A percentile compares a stretch with the other conserved stretches of the same genome.
These are phyloP conservation scores for Solanum corneliomulleri DNA, from an alignment of 257 asterid genomes.

Conservation along the genomic window DNA sequence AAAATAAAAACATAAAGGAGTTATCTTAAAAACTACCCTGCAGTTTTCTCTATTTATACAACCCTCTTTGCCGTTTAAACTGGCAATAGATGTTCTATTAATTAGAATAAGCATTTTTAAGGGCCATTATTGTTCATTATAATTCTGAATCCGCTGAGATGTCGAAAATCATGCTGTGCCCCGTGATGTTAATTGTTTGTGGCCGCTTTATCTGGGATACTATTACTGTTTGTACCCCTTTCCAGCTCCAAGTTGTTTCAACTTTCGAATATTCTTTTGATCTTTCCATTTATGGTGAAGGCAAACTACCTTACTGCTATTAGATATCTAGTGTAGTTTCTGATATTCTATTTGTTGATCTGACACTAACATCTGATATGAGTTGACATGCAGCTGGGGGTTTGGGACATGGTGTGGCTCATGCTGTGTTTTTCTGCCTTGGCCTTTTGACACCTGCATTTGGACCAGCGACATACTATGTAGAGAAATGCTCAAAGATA, in stretches of 20 bases:
- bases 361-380: not conserved
- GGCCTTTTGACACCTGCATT: slow-evolving; percentile 95
- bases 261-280: not conserved
- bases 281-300: not conserved
- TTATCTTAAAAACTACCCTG: not conserved
- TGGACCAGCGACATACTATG: slow-evolving; percentile 93
- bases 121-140: not conserved
- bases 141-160: not conserved
- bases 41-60: not conserved
- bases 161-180: not conserved
- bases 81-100: not conserved
- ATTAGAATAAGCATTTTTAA: not conserved
- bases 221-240: not conserved
- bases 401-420: slow-evolving; percentile 98
- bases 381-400: slow-evolving; percentile 70
- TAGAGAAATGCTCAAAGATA: slow-evolving; percentile 75
- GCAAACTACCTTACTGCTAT: not conserved
- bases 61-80: not conserved
- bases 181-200: not conserved
- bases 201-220: not conserved
- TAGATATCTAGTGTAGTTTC: not conserved
- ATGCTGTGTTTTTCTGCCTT: slow-evolving; percentile 92
- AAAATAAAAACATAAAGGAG: not conserved
- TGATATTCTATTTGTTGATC: not conserved
- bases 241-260: not conserved